Evolutionary conservation across 306 rosid genomes (phyloP).

Genomic region (Cucurbita argyrosperma): DNA sequence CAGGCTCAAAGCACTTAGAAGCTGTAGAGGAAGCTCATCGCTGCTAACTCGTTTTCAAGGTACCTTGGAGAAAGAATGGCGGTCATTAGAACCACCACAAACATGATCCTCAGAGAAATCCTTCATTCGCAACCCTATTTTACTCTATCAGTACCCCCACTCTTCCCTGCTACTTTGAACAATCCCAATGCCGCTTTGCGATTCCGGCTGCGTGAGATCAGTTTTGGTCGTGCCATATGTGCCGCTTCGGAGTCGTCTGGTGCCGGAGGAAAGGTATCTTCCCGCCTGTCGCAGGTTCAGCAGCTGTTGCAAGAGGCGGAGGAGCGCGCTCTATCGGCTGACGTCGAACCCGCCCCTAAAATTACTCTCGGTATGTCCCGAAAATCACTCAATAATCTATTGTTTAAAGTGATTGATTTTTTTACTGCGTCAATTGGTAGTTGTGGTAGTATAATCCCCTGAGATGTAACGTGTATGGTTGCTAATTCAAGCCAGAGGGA

Average conservation of each 20-base stretch:
- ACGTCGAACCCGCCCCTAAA: slow-evolving; percentile 46
- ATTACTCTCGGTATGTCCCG: slow-evolving; percentile 45
- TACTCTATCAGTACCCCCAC: slow-evolving; percentile 6
- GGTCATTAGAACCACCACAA: slow-evolving; percentile 19
- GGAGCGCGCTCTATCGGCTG: slow-evolving; percentile 45
- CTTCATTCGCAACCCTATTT: slow-evolving; percentile 18
- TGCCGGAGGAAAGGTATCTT: slow-evolving; percentile 39
- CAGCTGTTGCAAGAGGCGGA: slow-evolving; percentile 70
- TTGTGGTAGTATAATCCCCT: no score
- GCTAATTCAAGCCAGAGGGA: no score
- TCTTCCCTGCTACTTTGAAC: not conserved
- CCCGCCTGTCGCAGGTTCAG: slow-evolving; percentile 74
- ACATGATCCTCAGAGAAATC: slow-evolving; percentile 26
- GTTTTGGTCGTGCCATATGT: slow-evolving; percentile 30
- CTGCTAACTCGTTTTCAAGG: not conserved
- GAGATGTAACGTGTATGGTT: no score
- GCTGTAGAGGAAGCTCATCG: no score
- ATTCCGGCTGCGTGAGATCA: slow-evolving; percentile 11
- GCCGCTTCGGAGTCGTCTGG: slow-evolving; percentile 27
- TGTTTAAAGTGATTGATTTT: not conserved
- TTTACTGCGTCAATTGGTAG: not conserved
- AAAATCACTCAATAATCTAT: not conserved
- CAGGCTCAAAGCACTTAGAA: not conserved
- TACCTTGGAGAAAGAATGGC: slow-evolving; percentile 19
- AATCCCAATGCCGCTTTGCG: slow-evolving; percentile 5